Evolutionary conservation across 1,139 yeast genomes (phyloP), one percentile per base, ranked within the genome.

Genomic region (Suhomyces taliae): DNA sequence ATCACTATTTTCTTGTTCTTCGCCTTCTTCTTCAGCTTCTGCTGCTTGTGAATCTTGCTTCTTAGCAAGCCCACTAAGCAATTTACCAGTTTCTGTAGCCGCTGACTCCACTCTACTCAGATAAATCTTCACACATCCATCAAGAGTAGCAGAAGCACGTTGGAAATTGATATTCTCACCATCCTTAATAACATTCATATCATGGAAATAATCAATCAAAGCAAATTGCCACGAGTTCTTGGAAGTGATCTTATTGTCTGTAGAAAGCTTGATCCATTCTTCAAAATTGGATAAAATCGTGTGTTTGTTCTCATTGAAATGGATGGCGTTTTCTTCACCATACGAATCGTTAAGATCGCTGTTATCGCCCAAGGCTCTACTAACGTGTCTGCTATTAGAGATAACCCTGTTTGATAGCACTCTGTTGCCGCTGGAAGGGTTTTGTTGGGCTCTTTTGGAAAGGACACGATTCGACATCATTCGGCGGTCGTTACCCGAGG

Each of bases 21-120:
- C 62, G n/a, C 67, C 66, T 3, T 73, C 71, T 29, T 47, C 52
- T 12, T 43, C 52, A 12, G 34, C 43, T 4, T 41, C 52, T 3
- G 42, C 44, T 66, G 64, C 24, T 7, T 50, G 49, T 3, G 48
- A 34, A 80, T 75, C 46, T 34, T 54, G 54, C 37, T 54, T 55
- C 41, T 57, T 53, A n/a, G 64, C 54, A 36, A 84, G 69, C 4
- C 97, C 97, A 62, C 93, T 88, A 39, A 91, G 69, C 48, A 91
- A 71, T 57, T 85, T 83, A 4, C 96, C 96, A 0, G 97, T 90
- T 58, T 91, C 98, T 1, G 87, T 85, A 2, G 93, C 96, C 0
- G 90, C 96, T 0, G 96, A 87, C 57, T 91, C 98, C 14, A 93
- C 91, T 58, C 99, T 79, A 32, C 90, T 84, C 8, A 90, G 81